A percentile compares a stretch with the other conserved stretches of the same genome.
phyloP scores from a whole-genome alignment of 768 basidiomycete species.

The Sistotremastrum suecicum region DNA sequence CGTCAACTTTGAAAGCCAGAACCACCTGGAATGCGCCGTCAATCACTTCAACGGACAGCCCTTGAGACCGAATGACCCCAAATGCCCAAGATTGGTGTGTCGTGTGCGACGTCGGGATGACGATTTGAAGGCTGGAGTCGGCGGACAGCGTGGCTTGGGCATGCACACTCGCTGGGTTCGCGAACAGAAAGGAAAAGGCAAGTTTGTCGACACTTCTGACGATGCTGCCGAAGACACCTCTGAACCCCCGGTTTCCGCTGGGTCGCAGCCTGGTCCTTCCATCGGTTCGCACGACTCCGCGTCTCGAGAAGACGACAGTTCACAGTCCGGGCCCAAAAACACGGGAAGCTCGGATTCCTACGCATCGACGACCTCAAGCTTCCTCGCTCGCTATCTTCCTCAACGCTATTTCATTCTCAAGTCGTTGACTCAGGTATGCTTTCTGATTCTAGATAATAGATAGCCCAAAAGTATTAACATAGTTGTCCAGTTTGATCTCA shows the following conservation, averaged over 20 bases:
- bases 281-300: neutral
- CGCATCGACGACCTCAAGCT: slow-evolving; percentile 73
- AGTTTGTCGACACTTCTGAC: neutral
- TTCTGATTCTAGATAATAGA: neutral
- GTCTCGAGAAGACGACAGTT: too few species aligned
- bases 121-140: slow-evolving; percentile 80
- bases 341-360: slow-evolving; percentile 55
- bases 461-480: slow-evolving; percentile 2
- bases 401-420: slow-evolving; percentile 89
- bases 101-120: slow-evolving; percentile 70
- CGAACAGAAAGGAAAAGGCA: slow-evolving; percentile 33
- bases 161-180: slow-evolving; percentile 77
- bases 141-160: slow-evolving; percentile 76
- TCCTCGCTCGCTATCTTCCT: slow-evolving; percentile 66
- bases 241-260: neutral
- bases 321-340: slow-evolving; percentile 11
- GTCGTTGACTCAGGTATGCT: slow-evolving; percentile 60
- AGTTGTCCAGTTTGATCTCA: slow-evolving; percentile 48
- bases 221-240: neutral
- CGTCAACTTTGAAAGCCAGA: slow-evolving; percentile 66
- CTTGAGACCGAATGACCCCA: slow-evolving; percentile 54
- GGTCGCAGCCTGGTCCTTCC: neutral
- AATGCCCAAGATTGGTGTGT: slow-evolving; percentile 72
- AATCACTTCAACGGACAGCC: slow-evolving; percentile 54
- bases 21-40: slow-evolving; percentile 52